Base-by-base conservation (phyloP, 2,329 filamentous ascomycete species). In the Calonectria leucothoes region DNA sequence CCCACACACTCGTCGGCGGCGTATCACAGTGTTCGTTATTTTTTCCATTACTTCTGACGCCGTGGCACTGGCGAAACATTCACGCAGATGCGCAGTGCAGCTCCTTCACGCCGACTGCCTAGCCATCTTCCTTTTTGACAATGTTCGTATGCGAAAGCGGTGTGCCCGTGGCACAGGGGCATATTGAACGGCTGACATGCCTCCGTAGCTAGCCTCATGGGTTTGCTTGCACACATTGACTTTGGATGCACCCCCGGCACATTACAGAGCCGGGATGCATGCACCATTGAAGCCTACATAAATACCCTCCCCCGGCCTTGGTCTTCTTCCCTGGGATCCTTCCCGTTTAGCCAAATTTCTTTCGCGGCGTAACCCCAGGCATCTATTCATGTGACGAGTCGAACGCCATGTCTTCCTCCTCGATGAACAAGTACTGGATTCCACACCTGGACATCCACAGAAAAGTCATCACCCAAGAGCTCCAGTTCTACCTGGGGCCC, bases 351-450 rank as follows among this genome's bases (percentile, higher is more conserved):
- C 72, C 74, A 55, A 70, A 61, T 39, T 70, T 70, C 61, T 70
- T 27, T 39, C 70, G 69, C 55, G 69, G 51, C 66, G 71, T 70
- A 35, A 69, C 42, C 66, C 59, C 69, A 73, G 61, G 63, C 74
- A 69, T 48, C 74, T 48, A 61, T 68, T 66, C 65, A 68, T 75
- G 70, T 73, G 59, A 72, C 71, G 66, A 66, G 12, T 48, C n/a
- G 64, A 67, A 67, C 61, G 66, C 68, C 66, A 80, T 82, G 81
- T 79, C 81, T 51, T 81, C 74, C 5, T 65, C 74, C 6, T 65
- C 79, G 66, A 87, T 90, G 85, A 91, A 91, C 82, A 87, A 86
- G 79, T 92, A 91, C 82, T 92, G 90, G 90, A 91, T 92, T 73
- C 89, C 89, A 17, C 87, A 90, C 73, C 82, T 88, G 73, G 89